Percentiles rank a stretch among this genome's conserved stretches.
phyloP scores from a whole-genome alignment of 208 protist species.

The Trypanosoma boissoni region DNA sequence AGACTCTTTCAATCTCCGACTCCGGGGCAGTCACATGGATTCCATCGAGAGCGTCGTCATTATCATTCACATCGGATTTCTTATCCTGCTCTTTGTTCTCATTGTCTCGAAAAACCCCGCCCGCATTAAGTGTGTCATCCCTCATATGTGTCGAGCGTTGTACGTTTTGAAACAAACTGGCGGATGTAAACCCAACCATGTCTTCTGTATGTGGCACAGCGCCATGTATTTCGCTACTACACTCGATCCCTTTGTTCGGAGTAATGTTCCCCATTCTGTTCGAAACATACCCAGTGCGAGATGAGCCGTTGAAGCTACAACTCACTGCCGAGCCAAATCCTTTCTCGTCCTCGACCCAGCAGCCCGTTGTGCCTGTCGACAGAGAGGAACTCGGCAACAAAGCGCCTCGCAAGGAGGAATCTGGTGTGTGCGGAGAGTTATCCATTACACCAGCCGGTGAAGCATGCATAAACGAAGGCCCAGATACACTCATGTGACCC shows the following conservation, averaged over 20 bases:
- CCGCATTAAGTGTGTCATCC: too few relatives aligned
- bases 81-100: too few relatives aligned
- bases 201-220: conserved; percentile 1
- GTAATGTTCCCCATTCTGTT: not conserved
- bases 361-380: not conserved
- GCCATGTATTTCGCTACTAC: conserved; percentile 5
- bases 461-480: too few relatives aligned
- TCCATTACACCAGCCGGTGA: too few relatives aligned
- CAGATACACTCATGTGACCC: too few relatives aligned
- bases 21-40: too few relatives aligned
- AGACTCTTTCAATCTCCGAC: too few relatives aligned
- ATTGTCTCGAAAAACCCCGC: too few relatives aligned
- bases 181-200: not conserved
- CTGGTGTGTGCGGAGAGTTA: too few relatives aligned
- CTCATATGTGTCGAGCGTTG: not conserved
- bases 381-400: not conserved
- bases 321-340: not conserved
- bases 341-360: not conserved
- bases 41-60: too few relatives aligned
- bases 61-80: too few relatives aligned
- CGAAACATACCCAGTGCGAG: not conserved
- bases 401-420: too few relatives aligned
- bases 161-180: not conserved
- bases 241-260: not conserved
- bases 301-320: not conserved